phyloP scores from a whole-genome alignment of 2,329 filamentous ascomycete species.

The Helicocarpus griseus region DNA sequence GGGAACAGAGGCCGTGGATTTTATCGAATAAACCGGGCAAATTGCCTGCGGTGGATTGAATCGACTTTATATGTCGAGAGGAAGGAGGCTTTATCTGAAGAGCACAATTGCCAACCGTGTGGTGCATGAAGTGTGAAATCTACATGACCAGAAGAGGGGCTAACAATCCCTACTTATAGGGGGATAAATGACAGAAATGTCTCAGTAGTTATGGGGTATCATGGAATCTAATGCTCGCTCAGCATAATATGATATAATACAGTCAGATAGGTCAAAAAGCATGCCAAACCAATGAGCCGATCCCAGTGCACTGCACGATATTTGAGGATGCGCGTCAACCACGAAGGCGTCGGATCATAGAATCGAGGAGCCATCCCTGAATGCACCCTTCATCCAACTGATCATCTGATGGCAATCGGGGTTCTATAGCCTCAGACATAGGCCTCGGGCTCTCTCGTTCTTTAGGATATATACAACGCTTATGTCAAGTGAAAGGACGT shows the following conservation, averaged over 20 bases:
- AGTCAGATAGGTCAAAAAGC: not conserved
- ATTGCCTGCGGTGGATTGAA: slow-evolving; percentile 44
- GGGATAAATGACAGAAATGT: not conserved
- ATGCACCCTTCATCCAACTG: not conserved
- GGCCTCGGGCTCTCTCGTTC: not conserved
- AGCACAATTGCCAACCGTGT: no score
- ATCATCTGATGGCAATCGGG: no score
- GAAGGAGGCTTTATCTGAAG: no score
- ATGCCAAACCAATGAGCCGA: not conserved
- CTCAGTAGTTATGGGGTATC: not conserved
- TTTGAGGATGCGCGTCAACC: not conserved
- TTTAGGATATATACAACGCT: not conserved
- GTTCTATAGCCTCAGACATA: no score
- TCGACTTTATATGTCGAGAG: no score
- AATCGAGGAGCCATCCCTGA: no score
- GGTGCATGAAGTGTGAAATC: no score
- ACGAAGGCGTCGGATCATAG: not conserved
- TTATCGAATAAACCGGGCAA: slow-evolving; percentile 64
- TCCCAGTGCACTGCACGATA: not conserved
- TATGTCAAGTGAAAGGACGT: not conserved
- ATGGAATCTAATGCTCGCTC: not conserved
- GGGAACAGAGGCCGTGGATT: slow-evolving; percentile 78
- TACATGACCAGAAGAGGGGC: no score
- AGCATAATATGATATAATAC: not conserved
- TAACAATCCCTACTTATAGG: not conserved